phyloP scores from a whole-genome alignment of 2,329 filamentous ascomycete genomes.

The Fusarium sp. region DNA sequence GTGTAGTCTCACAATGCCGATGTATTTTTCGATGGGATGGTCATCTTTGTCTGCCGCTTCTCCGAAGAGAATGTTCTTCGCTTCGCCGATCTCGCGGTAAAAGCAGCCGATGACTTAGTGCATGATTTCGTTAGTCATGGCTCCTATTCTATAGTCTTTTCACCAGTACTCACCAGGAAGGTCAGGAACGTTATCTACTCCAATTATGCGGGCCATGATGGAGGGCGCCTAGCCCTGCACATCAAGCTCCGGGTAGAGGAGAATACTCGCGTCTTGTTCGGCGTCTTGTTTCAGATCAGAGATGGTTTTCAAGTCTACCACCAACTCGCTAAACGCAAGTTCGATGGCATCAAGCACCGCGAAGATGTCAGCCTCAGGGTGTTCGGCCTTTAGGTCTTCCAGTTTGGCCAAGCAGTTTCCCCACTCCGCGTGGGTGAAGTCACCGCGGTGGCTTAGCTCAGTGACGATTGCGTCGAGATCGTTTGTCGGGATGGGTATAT shows the following conservation, averaged over 20 bases:
- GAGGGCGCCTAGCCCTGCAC: background rate
- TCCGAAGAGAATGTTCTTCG: background rate
- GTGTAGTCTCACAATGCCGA: no score
- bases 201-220: background rate
- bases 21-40: no score
- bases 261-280: fast-evolving
- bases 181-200: background rate
- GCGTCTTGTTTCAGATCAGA: fast-evolving
- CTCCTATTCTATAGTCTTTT: background rate
- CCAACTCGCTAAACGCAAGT: background rate
- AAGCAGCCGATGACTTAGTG: background rate
- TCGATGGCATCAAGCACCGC: background rate
- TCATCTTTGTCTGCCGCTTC: fast-evolving
- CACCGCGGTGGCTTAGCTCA: no score
- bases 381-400: fast-evolving
- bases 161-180: background rate
- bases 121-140: background rate
- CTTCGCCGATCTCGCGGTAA: background rate
- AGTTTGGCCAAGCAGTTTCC: background rate
- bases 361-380: background rate
- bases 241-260: background rate
- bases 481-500: fast-evolving
- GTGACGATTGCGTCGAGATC: fast-evolving
- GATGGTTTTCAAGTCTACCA: background rate
- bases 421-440: background rate